Conservation (phyloP, 441 rosid genomes). For the Hypseocharis bilobata region DNA sequence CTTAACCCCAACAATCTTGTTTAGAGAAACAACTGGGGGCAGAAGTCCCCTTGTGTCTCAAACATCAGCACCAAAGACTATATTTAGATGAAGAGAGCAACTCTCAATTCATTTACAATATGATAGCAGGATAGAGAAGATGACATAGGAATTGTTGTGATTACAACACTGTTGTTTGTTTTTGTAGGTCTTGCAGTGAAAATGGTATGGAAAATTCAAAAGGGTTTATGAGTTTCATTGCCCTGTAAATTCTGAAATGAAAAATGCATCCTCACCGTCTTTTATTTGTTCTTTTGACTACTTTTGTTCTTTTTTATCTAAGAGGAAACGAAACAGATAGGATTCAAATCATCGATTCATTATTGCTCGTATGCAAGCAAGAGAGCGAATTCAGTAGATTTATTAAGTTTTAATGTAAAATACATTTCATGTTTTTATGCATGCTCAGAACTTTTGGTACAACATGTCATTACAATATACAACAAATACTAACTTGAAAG, state of each 20-base stretch:
- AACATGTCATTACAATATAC: neutral
- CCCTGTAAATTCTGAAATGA: conserved; percentile 1
- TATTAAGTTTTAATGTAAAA: neutral
- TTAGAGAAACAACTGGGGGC: too few species aligned
- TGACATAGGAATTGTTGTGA: conserved; percentile 16
- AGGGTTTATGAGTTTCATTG: conserved; percentile 7
- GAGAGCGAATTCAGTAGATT: neutral
- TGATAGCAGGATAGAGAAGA: conserved; percentile 15
- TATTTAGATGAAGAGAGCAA: conserved; percentile 9
- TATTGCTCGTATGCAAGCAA: too few species aligned
- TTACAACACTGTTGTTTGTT: conserved; percentile 1
- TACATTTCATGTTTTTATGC: neutral
- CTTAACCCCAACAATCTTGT: too few species aligned
- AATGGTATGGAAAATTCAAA: conserved; percentile 9
- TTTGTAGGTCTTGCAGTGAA: conserved; percentile 12
- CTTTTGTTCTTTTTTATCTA: too few species aligned
- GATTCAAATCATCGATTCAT: too few species aligned
- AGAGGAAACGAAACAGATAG: too few species aligned
- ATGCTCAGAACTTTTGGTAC: neutral
- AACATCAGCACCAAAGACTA: conserved; percentile 16
- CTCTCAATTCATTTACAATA: neutral
- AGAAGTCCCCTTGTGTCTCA: too few species aligned
- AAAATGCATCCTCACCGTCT: neutral
- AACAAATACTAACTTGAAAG: neutral
- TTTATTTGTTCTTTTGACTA: too few species aligned